Percentiles rank a stretch among this genome's conserved stretches.
Conservation (phyloP, 2,329 filamentous ascomycete species). For the Aspergillus sp. region DNA sequence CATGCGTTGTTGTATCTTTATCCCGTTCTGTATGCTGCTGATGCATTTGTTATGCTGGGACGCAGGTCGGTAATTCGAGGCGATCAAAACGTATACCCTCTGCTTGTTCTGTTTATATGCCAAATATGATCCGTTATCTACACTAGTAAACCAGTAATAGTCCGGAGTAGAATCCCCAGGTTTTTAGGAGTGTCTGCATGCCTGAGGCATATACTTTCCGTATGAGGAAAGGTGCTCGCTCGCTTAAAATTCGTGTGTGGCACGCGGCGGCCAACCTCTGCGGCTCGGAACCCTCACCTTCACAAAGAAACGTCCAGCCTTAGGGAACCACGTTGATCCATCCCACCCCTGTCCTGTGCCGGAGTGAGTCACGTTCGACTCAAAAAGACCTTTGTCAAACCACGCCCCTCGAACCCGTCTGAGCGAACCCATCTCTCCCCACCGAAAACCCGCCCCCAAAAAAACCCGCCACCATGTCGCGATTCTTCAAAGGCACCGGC, state of each 20-base stretch:
- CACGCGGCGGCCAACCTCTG: conserved; percentile 23
- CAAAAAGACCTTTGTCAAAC: conserved; percentile 1
- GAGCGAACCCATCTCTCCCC: not conserved
- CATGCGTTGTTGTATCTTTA: conserved; percentile 6
- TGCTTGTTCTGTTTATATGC: not conserved
- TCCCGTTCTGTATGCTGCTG: conserved; percentile 2
- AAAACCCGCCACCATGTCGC: conserved; percentile 64
- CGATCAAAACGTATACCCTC: not conserved
- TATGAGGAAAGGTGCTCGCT: conserved; percentile 32
- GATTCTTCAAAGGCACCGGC: conserved; percentile 93
- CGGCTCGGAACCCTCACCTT: conserved; percentile 19
- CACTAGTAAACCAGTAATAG: not conserved
- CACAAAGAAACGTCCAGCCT: conserved; percentile 19
- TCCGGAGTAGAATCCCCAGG: too few relatives aligned
- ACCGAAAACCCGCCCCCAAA: not conserved
- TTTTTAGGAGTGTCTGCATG: not conserved
- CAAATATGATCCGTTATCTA: not conserved
- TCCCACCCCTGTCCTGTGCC: conserved; percentile 14
- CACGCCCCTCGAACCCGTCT: too few relatives aligned
- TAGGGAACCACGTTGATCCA: not conserved
- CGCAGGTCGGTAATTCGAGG: conserved; percentile 4
- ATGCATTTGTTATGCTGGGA: conserved; percentile 18
- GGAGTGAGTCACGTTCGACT: conserved; percentile 16
- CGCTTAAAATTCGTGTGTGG: conserved; percentile 43
- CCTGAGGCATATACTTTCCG: conserved; percentile 15